A percentile compares a stretch with the other conserved stretches of the same genome.
These are phyloP conservation scores for Verticillium zaregamsianum DNA, from an alignment of 2,329 filamentous ascomycete genomes.

Conservation along the genomic window DNA sequence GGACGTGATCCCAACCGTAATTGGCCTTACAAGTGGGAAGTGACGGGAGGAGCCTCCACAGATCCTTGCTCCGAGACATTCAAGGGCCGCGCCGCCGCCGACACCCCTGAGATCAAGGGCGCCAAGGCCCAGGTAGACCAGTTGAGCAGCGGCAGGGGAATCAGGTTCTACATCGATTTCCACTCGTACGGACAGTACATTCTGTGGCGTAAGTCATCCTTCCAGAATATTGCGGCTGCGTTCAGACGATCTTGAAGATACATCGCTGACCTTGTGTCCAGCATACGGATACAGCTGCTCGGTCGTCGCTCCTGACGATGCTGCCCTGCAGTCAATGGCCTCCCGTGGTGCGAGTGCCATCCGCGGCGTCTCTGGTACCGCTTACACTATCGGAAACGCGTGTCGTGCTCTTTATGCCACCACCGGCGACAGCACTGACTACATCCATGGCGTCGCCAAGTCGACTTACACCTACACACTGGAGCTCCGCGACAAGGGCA, in stretches of 20 bases:
- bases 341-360: conserved; percentile 9
- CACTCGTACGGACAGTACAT: conserved; percentile 56
- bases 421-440: conserved; percentile 17
- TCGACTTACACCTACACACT: conserved; percentile 13
- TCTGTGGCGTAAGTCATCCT: conserved; percentile 9
- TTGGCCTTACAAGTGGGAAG: conserved; percentile 46
- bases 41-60: conserved; percentile 39
- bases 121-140: conserved; percentile 40
- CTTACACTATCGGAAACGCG: conserved; percentile 15
- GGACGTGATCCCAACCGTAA: conserved; percentile 53
- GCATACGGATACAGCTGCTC: conserved; percentile 13
- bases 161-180: conserved; percentile 61
- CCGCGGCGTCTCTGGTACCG: conserved; percentile 11
- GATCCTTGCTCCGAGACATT: conserved; percentile 45
- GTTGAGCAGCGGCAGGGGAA: conserved; percentile 37
- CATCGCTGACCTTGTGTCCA: background rate
- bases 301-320: conserved; percentile 10
- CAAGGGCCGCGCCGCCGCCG: conserved; percentile 32
- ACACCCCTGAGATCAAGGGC: conserved; percentile 41
- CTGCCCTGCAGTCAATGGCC: conserved; percentile 4
- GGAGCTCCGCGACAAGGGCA: conserved; percentile 9
- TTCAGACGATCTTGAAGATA: background rate
- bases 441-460: conserved; percentile 14
- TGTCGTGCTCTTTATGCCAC: conserved; percentile 15
- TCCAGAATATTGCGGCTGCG: background rate